Conservation (phyloP, 331 rosid genomes). For the Telfairia occidentalis region DNA sequence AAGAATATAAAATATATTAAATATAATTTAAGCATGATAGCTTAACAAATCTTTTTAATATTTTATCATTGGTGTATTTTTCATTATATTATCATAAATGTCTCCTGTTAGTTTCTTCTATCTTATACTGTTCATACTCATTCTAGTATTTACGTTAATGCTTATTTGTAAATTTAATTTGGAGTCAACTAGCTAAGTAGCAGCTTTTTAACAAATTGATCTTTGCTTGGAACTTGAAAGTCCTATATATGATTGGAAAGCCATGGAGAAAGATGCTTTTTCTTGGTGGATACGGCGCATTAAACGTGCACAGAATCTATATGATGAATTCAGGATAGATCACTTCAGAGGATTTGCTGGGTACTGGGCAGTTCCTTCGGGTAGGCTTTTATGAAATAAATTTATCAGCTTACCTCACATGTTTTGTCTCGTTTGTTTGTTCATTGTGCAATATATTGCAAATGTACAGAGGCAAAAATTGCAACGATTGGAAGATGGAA, state of each 20-base stretch:
- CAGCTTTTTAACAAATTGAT: conserved; percentile 15
- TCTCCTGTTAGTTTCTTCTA: not conserved
- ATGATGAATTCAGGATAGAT: conserved; percentile 82
- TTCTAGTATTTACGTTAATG: not conserved
- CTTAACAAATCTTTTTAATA: too few relatives aligned
- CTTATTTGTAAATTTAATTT: not conserved
- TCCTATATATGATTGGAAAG: conserved; percentile 91
- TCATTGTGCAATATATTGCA: conserved; percentile 21
- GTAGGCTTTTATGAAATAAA: conserved; percentile 27
- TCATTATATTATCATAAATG: not conserved
- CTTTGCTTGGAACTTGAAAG: conserved; percentile 32
- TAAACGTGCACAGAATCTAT: conserved; percentile 64
- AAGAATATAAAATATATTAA: too few relatives aligned
- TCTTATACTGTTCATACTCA: not conserved
- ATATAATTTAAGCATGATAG: too few relatives aligned
- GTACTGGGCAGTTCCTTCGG: conserved; percentile 95
- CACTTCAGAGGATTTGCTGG: conserved; percentile 95
- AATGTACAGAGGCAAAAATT: conserved; percentile 67
- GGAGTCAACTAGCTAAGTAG: not conserved
- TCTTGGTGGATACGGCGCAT: conserved; percentile 93
- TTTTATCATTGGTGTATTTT: not conserved
- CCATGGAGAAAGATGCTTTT: conserved; percentile 86
- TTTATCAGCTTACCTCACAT: conserved; percentile 3
- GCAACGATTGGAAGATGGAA: conserved; percentile 91
- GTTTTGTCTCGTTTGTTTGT: not conserved